Evolutionary conservation across 2,329 filamentous ascomycete species (phyloP).

Genomic region (Byssochlamys sp.): DNA sequence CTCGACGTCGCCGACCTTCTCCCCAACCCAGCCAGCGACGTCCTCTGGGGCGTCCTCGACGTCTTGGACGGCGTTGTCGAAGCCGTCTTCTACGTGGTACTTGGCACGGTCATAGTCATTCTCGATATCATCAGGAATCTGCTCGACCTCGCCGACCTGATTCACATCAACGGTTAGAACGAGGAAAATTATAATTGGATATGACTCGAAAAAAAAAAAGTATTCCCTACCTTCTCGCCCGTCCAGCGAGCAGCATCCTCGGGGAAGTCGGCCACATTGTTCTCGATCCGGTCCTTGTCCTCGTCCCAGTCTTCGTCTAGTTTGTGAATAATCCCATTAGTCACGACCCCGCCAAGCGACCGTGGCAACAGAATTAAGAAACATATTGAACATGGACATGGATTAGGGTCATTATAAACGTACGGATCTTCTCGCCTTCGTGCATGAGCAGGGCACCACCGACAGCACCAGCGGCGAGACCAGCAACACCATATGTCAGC

Average conservation of each 20-base stretch:
- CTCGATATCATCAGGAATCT: constrained; percentile 28
- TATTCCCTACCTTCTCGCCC: constrained; percentile 25
- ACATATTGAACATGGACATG: background rate
- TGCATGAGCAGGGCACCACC: constrained; percentile 39
- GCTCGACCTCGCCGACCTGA: constrained; percentile 32
- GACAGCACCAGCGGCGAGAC: constrained; percentile 32
- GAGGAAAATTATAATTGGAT: background rate
- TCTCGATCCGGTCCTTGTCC: constrained; percentile 21
- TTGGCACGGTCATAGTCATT: constrained; percentile 23
- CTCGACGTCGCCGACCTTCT: constrained; percentile 36
- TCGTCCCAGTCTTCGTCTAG: constrained; percentile 26
- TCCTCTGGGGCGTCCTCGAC: constrained; percentile 27
- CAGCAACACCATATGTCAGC: constrained; percentile 30
- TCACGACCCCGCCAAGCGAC: background rate
- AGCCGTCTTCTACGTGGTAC: constrained; percentile 15
- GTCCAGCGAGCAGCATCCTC: constrained; percentile 37
- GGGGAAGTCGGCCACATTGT: constrained; percentile 32
- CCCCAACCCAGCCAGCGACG: constrained; percentile 30
- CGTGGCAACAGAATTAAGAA: background rate
- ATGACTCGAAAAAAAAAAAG: constrained; percentile 4
- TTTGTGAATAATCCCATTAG: background rate
- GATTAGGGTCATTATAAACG: constrained; percentile 4
- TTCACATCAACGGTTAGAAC: background rate
- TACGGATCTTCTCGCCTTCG: constrained; percentile 36
- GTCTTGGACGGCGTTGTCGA: constrained; percentile 20